These are phyloP conservation scores for Colletotrichum tamarilloi DNA, from an alignment of 2,329 filamentous ascomycete genomes.

Conservation along the genomic window DNA sequence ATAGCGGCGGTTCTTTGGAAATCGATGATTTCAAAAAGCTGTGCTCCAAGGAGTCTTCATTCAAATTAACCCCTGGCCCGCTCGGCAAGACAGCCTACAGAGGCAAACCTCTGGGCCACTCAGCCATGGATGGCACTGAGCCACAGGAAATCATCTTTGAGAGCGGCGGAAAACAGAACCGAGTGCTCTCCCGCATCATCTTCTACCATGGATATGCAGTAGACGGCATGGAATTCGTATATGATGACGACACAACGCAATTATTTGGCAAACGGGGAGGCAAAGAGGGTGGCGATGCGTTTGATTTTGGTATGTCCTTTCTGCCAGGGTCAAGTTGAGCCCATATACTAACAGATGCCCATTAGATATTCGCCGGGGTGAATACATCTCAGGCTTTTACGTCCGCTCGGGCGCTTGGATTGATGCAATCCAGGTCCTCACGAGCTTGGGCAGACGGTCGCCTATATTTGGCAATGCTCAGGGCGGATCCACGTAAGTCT, in stretches of 20 bases:
- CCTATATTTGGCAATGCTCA: constrained; percentile 83
- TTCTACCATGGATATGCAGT: constrained; percentile 79
- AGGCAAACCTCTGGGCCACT: constrained; percentile 79
- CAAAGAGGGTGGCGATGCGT: constrained; percentile 76
- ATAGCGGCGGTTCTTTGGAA: constrained; percentile 77
- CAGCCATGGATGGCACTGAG: constrained; percentile 75
- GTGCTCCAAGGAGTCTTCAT: constrained; percentile 74
- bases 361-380: constrained; percentile 84
- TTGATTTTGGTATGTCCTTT: constrained; percentile 76
- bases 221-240: constrained; percentile 91
- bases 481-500: constrained; percentile 84
- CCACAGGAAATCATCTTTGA: constrained; percentile 80
- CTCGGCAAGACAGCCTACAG: constrained; percentile 79
- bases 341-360: constrained; percentile 37
- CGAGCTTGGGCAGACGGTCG: constrained; percentile 87
- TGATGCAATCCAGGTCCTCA: constrained; percentile 90
- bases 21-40: constrained; percentile 82
- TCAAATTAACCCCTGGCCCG: constrained; percentile 75
- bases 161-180: constrained; percentile 73
- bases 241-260: constrained; percentile 86
- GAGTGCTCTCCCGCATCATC: constrained; percentile 79
- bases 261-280: constrained; percentile 87
- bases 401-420: constrained; percentile 85
- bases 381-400: constrained; percentile 88
- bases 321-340: neutral